Conservation (phyloP, 371 early-diverging fungal species). For the Mucor racemosus region DNA sequence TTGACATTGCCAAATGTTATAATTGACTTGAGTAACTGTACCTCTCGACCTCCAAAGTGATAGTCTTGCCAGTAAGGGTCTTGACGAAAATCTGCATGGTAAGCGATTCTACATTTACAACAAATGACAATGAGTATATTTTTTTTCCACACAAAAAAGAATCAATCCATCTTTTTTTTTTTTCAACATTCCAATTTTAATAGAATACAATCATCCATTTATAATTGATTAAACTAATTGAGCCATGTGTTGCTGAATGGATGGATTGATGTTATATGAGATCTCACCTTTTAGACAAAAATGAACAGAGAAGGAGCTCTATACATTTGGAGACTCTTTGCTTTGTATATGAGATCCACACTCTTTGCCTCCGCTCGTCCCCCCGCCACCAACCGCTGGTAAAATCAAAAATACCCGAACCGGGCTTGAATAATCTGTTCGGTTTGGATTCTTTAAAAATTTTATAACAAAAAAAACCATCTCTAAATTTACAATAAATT, state of each 20-base stretch:
- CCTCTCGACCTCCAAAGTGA: slow-evolving; percentile 94
- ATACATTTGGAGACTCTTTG: neutral
- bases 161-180: slow-evolving; percentile 5
- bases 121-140: neutral
- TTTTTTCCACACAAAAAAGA: neutral
- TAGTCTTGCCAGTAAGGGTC: slow-evolving; percentile 91
- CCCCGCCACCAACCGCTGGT: neutral
- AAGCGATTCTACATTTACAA: slow-evolving; percentile 22
- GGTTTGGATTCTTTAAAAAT: neutral
- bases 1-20: too few species aligned
- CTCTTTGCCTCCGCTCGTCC: neutral
- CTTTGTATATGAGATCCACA: slow-evolving; percentile 1
- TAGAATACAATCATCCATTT: neutral
- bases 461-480: neutral
- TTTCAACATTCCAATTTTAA: neutral
- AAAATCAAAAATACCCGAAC: neutral
- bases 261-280: slow-evolving; percentile 17
- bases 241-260: slow-evolving; percentile 16
- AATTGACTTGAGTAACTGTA: slow-evolving; percentile 6
- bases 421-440: neutral
- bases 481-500: neutral
- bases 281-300: slow-evolving; percentile 31
- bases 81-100: slow-evolving; percentile 86
- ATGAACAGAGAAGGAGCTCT: slow-evolving; percentile 38
- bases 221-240: neutral